phyloP scores from a whole-genome alignment of 2,329 filamentous ascomycete species.

The Ophiocordyceps robertsii region DNA sequence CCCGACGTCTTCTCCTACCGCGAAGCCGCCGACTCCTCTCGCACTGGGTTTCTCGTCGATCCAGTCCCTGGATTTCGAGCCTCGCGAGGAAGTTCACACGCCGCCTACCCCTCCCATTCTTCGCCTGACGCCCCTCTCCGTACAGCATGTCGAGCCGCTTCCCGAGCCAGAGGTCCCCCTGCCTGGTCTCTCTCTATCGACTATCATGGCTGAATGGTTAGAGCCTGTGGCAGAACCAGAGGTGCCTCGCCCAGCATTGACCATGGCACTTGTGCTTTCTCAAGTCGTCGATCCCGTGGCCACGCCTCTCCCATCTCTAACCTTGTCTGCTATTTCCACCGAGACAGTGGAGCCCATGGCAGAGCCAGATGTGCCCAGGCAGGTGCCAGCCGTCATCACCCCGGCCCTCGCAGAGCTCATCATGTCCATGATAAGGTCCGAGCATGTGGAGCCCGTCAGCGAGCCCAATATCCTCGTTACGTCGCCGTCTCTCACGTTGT shows the following conservation, averaged over 20 bases:
- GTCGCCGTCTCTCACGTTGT: slow-evolving; percentile 13
- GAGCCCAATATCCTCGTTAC: slow-evolving; percentile 9
- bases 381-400: not conserved
- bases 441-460: slow-evolving; percentile 11
- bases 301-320: slow-evolving; percentile 9
- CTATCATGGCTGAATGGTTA: slow-evolving; percentile 11
- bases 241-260: slow-evolving; percentile 10
- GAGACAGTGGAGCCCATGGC: slow-evolving; percentile 17
- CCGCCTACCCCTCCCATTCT: slow-evolving; percentile 13
- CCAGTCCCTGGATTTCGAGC: slow-evolving; percentile 28
- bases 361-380: slow-evolving; percentile 4
- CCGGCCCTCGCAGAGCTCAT: not conserved
- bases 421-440: slow-evolving; percentile 8
- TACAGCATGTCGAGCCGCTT: slow-evolving; percentile 17
- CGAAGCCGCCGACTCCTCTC: slow-evolving; percentile 17
- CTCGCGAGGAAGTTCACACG: slow-evolving; percentile 21
- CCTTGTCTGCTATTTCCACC: slow-evolving; percentile 15
- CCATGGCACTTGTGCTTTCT: slow-evolving; percentile 12
- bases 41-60: slow-evolving; percentile 30
- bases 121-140: slow-evolving; percentile 12
- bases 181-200: slow-evolving; percentile 12
- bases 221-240: slow-evolving; percentile 15
- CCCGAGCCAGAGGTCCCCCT: slow-evolving; percentile 8
- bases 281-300: slow-evolving; percentile 5
- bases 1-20: slow-evolving; percentile 25